phyloP scores from a whole-genome alignment of 2,329 filamentous ascomycete genomes.

The Colletotrichum filicis region DNA sequence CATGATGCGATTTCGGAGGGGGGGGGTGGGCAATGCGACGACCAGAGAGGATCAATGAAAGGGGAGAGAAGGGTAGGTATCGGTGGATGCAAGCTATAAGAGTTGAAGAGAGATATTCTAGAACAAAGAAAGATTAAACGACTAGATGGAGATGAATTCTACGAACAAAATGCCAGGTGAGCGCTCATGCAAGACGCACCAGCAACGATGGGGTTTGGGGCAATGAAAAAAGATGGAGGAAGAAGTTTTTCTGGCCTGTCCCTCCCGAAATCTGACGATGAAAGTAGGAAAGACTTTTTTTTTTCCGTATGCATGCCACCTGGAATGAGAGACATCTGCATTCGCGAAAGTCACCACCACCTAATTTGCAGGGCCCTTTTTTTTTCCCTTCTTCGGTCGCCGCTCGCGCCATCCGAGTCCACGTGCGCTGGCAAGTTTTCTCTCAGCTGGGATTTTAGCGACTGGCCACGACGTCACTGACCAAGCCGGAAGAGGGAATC shows the following conservation, averaged over 20 bases:
- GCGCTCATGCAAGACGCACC: background rate
- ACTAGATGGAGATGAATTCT: background rate
- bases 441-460: constrained; percentile 18
- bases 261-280: constrained; percentile 13
- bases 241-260: background rate
- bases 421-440: constrained; percentile 31
- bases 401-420: constrained; percentile 25
- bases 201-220: constrained; percentile 5
- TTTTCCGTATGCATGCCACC: background rate
- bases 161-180: background rate
- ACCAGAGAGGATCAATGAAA: constrained; percentile 13
- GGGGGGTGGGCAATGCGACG: constrained; percentile 13
- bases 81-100: too few relatives aligned
- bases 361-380: constrained; percentile 3
- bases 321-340: constrained; percentile 17
- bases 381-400: background rate
- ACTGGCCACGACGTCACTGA: constrained; percentile 25
- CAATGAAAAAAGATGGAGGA: constrained; percentile 5
- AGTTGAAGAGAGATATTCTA: background rate
- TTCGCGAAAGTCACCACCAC: constrained; percentile 6
- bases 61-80: background rate
- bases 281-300: constrained; percentile 28
- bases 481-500: constrained; percentile 14
- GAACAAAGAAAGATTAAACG: background rate
- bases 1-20: constrained; percentile 50